Conservation (phyloP, 768 basidiomycete genomes). For the Amanita phalloides region DNA sequence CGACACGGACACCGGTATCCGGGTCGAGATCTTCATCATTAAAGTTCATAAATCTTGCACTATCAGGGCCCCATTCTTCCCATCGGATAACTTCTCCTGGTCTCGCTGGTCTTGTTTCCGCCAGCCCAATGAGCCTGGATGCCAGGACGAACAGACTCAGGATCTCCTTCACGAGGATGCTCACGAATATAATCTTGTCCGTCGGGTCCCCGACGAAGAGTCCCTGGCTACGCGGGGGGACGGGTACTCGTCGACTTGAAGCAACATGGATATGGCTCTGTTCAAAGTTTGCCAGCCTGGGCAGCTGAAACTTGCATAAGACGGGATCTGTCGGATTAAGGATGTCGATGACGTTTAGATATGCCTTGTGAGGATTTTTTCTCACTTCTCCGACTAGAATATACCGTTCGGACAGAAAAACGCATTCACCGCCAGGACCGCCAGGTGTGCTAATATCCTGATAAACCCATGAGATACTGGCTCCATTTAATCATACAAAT, state of each 20-base stretch:
- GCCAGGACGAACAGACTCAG: neutral
- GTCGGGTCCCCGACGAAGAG: neutral
- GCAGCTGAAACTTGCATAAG: neutral
- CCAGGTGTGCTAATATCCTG: neutral
- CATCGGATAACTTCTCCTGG: conserved; percentile 16
- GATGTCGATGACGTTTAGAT: neutral
- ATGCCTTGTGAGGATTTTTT: neutral
- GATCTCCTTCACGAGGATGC: neutral
- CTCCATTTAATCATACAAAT: neutral
- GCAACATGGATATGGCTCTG: neutral
- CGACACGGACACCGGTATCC: conserved; percentile 11
- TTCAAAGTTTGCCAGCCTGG: neutral
- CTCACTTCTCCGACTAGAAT: neutral
- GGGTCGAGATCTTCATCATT: neutral
- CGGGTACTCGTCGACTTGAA: neutral
- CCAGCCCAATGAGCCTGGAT: neutral
- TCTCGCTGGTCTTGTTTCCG: neutral
- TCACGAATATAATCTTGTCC: neutral
- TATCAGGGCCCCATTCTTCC: conserved; percentile 40
- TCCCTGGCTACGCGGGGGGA: neutral
- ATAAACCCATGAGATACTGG: neutral
- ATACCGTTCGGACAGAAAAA: neutral
- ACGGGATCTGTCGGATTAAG: neutral
- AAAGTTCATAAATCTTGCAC: conserved; percentile 25
- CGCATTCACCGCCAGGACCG: neutral